Evolutionary conservation across 2,329 filamentous ascomycete species (phyloP), one percentile per base, ranked within the genome.

Genomic region (Colletotrichum liriopes): DNA sequence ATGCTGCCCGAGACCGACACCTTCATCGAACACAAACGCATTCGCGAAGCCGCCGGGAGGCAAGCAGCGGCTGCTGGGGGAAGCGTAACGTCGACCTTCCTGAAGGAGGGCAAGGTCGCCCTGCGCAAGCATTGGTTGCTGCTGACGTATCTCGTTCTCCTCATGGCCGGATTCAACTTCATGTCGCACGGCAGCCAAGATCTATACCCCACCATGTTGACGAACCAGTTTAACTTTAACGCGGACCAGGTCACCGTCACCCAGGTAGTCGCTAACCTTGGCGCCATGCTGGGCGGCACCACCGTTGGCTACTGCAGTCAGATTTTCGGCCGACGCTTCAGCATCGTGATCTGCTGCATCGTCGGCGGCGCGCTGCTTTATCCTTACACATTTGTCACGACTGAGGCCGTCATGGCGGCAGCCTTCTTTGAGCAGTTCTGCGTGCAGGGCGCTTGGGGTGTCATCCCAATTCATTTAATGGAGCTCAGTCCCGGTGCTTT

Each of bases 111-210:
- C 73, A 93, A 93, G 77, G 89, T 95, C 0, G 94, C 94, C 0
- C 78, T 97, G 39, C 92, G 90, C 81, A 89, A 90, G 14, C 94
- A 97, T 81, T 97, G 95, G 95, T 75, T 94, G 18, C 82, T 97
- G 2, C 85, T 98, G 67, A 84, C 91, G 45, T 98, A 98, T 82
- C 86, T 97, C 69, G 93, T 97, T 8, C 85, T 97, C 26, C 86
- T 97, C 49, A 97, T 97, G 94, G 92, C 94, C 1, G 94, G 94
- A 5, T 96, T 97, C 86, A 97, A 97, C 83, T 97, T 96, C 79
- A 95, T 96, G 93, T 93, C 91, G 23, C 93, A 95, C 79, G 93
- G 93, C 65, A 93, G 90, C 29, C 81, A 93, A 80, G 89, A 90
- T 76, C 79, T 91, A 37, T 91, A 91, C 75, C 89, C 89, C 2